Percentiles rank a stretch among this genome's conserved stretches.
phyloP scores from a whole-genome alignment of 305 asterid genomes.

The Coffea humblotiana region DNA sequence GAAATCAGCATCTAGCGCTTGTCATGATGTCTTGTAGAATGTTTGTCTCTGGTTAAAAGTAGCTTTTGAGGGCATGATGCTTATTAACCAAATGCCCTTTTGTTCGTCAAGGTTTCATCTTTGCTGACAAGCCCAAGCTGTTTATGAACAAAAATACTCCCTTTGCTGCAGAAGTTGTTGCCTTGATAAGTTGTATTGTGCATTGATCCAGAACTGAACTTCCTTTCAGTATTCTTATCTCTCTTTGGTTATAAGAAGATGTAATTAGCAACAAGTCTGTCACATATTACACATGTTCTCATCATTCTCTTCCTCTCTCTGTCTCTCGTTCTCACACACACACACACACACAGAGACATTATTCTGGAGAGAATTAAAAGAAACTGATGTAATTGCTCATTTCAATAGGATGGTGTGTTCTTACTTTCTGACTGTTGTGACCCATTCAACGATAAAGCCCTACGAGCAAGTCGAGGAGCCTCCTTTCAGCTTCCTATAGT shows the following conservation, averaged over 20 bases:
- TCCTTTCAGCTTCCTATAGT: slow-evolving; percentile 87
- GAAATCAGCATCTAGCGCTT: background rate
- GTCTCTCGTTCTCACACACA: background rate
- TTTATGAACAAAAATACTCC: background rate
- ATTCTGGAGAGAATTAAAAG: background rate
- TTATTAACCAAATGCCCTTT: background rate
- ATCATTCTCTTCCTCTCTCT: background rate
- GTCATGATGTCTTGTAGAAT: background rate
- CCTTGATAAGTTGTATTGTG: background rate
- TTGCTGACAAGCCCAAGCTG: background rate
- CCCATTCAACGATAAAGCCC: slow-evolving; percentile 91
- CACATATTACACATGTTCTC: background rate
- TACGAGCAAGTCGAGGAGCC: slow-evolving; percentile 88
- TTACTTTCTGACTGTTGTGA: slow-evolving; percentile 95
- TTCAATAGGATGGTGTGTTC: slow-evolving; percentile 68
- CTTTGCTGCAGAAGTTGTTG: background rate
- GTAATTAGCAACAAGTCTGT: too few relatives aligned
- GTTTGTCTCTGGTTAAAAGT: background rate
- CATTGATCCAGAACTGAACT: background rate
- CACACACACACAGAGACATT: background rate
- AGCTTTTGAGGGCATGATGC: background rate
- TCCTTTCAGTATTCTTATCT: background rate
- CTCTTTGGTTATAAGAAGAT: background rate
- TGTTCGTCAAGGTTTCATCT: background rate
- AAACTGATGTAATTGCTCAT: background rate